Conservation (phyloP, 2,329 filamentous ascomycete genomes). For the Fusarium oxysporum region DNA sequence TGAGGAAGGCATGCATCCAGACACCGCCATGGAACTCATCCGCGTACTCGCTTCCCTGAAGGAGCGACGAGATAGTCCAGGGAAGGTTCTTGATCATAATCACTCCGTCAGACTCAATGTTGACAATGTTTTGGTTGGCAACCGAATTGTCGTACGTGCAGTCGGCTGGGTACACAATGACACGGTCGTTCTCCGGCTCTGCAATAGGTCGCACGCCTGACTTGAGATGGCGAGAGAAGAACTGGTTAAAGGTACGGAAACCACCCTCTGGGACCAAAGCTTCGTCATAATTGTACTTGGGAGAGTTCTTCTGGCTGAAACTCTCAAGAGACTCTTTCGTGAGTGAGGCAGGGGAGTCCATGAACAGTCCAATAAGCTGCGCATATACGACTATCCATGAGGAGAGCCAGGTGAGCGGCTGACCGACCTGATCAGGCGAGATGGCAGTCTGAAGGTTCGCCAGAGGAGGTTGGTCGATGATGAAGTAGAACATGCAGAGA, state of each 20-base stretch:
- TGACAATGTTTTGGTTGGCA: constrained; percentile 5
- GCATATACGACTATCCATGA: constrained; percentile 16
- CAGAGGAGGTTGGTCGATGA: constrained; percentile 5
- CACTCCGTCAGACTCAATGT: constrained; percentile 6
- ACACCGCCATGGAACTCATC: constrained; percentile 13
- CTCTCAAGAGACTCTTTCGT: background rate
- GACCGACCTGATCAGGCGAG: background rate
- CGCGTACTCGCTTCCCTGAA: background rate
- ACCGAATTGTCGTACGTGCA: constrained; percentile 12
- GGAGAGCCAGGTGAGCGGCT: constrained; percentile 9
- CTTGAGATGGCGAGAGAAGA: constrained; percentile 12
- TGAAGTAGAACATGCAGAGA: constrained; percentile 7
- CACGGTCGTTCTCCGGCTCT: background rate
- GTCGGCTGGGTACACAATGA: constrained; percentile 12
- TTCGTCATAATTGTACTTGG: constrained; percentile 6
- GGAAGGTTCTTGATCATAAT: constrained; percentile 3
- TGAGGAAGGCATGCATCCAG: constrained; percentile 20
- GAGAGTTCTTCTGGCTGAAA: constrained; percentile 2
- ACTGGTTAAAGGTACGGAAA: constrained; percentile 15
- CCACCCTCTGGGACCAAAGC: constrained; percentile 6
- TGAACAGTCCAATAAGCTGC: constrained; percentile 14
- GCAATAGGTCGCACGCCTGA: background rate
- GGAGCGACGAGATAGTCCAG: constrained; percentile 8
- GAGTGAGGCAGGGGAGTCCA: background rate
- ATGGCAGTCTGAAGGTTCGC: background rate